phyloP scores from a whole-genome alignment of 2,329 filamentous ascomycete genomes.

The Amylocarpus encephaloides region DNA sequence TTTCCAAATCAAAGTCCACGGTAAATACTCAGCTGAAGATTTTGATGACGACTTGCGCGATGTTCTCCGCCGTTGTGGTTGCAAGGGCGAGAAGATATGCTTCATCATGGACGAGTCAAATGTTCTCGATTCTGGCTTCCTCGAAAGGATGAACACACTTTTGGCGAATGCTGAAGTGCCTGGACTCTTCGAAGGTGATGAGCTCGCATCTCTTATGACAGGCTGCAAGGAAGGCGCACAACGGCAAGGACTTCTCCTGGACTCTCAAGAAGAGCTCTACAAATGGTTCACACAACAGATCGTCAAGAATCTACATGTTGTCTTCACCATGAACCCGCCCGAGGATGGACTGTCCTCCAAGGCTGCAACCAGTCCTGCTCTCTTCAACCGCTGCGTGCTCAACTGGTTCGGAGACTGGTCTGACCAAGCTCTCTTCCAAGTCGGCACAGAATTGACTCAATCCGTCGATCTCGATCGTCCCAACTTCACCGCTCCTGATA shows the following conservation, averaged over 20 bases:
- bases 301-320: slow-evolving; percentile 96
- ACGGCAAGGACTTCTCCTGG: slow-evolving; percentile 85
- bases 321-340: slow-evolving; percentile 99
- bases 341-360: slow-evolving; percentile 92
- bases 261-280: slow-evolving; percentile 98
- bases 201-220: slow-evolving; percentile 97
- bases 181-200: slow-evolving; percentile 97
- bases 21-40: slow-evolving; percentile 95
- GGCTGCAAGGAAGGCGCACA: slow-evolving; percentile 98
- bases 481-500: slow-evolving; percentile 81
- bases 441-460: slow-evolving; percentile 89
- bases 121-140: slow-evolving; percentile 94
- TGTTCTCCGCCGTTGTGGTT: slow-evolving; percentile 87
- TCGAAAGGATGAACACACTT: slow-evolving; percentile 98
- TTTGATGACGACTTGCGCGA: slow-evolving; percentile 97
- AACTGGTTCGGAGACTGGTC: slow-evolving; percentile 99
- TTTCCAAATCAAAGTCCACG: slow-evolving; percentile 99
- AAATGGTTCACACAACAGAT: slow-evolving; percentile 99
- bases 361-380: slow-evolving; percentile 90
- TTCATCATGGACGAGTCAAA: slow-evolving; percentile 99
- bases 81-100: slow-evolving; percentile 98
- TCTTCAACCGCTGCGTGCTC: slow-evolving; percentile 99
- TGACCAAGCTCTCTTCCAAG: slow-evolving; percentile 96
- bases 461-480: slow-evolving; percentile 91
- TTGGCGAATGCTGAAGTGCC: slow-evolving; percentile 99